Base-by-base conservation (phyloP, 2,329 filamentous ascomycete species). In the Pyrenophora teres region DNA sequence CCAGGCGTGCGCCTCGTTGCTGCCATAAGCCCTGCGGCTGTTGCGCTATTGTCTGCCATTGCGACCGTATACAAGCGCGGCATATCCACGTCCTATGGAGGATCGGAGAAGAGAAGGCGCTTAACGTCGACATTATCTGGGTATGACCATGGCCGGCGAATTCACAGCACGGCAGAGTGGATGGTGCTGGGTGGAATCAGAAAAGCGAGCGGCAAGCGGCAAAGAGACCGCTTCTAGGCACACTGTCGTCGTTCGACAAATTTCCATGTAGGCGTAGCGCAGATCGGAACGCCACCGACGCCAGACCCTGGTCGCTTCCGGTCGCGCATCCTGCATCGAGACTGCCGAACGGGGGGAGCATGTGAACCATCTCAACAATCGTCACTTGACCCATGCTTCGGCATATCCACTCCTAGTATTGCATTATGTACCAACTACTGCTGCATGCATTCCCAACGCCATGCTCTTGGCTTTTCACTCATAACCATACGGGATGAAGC, bases 31-130 rank as follows among this genome's bases (percentile, higher is more conserved):
- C 49, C 27, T 60, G 62, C 40, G 56, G 62, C 15, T 50, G 62
- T 18, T 50, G 65, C 46, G 56, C 40, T 19, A 59, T 52, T 13
- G 53, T 47, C 49, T 56, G 64, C 45, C 62, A 60, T 53, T 62
- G 60, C 33, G 52, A 56, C 30, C 60, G 68, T 30, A 70, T 58
- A 59, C 72, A 74, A 13, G 67, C 61, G 41, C 68, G 62, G 56
- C 72, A 74, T 12, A 65, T 74, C 72, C 71, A 75, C 9, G 68
- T 45, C 45, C 67, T 67, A 32, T 63, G 60, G 21, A 71, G 53
- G 30, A 69, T 50, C 21, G 65, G 63, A 46, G 63, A 59, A 25
- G 63, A 60, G 18, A 70, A 51, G 36, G 63, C 43, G 33, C 54
- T 54, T 15, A 59, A 58, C 35, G 62, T 50, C 44, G 63, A 69